These are phyloP conservation scores for Heritiera fomes DNA, from an alignment of 345 rosid genomes.

Conservation along the genomic window DNA sequence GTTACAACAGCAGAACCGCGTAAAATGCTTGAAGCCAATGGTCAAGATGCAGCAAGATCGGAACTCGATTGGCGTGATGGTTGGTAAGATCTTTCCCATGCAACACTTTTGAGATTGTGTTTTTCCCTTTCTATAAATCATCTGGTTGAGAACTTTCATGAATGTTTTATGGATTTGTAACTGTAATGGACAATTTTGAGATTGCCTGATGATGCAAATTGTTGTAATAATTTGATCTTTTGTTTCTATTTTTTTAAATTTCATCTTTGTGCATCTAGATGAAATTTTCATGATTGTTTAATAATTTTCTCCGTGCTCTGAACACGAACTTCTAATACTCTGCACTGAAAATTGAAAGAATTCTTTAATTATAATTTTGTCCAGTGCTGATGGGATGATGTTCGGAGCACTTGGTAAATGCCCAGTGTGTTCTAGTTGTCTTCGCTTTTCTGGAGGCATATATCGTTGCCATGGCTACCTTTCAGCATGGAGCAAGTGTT, in stretches of 20 bases:
- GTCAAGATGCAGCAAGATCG: constrained; percentile 77
- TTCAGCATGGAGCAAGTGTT: constrained; percentile 94
- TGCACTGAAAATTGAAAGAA: neutral
- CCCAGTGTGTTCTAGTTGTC: constrained; percentile 69
- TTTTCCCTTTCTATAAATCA: neutral
- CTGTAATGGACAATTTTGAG: neutral
- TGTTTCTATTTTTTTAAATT: no score
- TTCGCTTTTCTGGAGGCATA: constrained; percentile 73
- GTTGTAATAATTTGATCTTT: neutral
- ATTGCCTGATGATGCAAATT: neutral
- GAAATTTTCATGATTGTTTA: neutral
- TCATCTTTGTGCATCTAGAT: no score
- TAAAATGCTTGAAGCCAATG: constrained; percentile 74
- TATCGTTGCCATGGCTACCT: constrained; percentile 73
- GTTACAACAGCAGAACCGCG: constrained; percentile 74
- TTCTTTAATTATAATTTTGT: constrained; percentile 26
- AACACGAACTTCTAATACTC: neutral
- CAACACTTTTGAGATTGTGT: neutral
- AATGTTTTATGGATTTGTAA: neutral
- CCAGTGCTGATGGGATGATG: constrained; percentile 94
- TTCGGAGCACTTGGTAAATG: constrained; percentile 82
- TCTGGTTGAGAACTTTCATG: neutral
- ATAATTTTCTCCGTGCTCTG: neutral
- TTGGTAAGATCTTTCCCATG: constrained; percentile 53
- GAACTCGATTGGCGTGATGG: constrained; percentile 86